These are phyloP conservation scores for Linanthus parryae DNA, from an alignment of 148 eudicot species.

Conservation along the genomic window DNA sequence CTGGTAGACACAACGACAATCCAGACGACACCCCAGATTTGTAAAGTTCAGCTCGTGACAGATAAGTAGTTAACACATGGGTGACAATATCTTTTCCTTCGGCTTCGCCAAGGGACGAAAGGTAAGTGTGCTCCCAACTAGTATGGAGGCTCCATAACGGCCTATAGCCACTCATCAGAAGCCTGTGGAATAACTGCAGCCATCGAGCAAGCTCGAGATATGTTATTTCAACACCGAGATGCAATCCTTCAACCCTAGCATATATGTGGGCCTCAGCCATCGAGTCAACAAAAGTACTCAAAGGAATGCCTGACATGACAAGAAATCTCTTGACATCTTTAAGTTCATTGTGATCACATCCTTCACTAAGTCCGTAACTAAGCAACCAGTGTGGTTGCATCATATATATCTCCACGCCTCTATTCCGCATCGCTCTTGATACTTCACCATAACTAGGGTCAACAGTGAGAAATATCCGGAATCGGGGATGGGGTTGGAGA, in stretches of 20 bases:
- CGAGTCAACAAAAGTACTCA: slow-evolving; percentile 39
- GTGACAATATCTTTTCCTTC: slow-evolving; percentile 51
- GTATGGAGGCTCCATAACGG: slow-evolving; percentile 65
- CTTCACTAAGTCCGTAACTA: slow-evolving; percentile 17
- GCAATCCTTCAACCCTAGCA: slow-evolving; percentile 56
- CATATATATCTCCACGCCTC: slow-evolving; percentile 86
- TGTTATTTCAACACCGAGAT: slow-evolving; percentile 42
- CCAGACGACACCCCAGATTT: slow-evolving; percentile 19
- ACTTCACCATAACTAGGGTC: slow-evolving; percentile 86
- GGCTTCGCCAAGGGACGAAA: slow-evolving; percentile 75
- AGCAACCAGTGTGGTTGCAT: slow-evolving; percentile 77
- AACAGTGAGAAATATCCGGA: slow-evolving; percentile 88
- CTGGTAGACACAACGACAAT: slow-evolving; percentile 51
- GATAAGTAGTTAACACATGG: slow-evolving; percentile 36
- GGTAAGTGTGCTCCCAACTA: slow-evolving; percentile 94
- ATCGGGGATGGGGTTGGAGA: slow-evolving; percentile 76
- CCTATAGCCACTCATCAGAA: slow-evolving; percentile 66
- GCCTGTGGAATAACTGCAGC: slow-evolving; percentile 79
- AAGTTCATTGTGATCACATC: slow-evolving; percentile 36
- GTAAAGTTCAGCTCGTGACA: slow-evolving; percentile 25
- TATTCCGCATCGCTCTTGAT: slow-evolving; percentile 95
- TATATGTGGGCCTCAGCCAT: slow-evolving; percentile 85
- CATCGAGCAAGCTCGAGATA: slow-evolving; percentile 88
- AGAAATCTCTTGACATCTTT: slow-evolving; percentile 70
- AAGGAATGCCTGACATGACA: slow-evolving; percentile 59